Evolutionary conservation across 2,329 filamentous ascomycete genomes (phyloP).

Genomic region (Arthrinium phaeospermum): DNA sequence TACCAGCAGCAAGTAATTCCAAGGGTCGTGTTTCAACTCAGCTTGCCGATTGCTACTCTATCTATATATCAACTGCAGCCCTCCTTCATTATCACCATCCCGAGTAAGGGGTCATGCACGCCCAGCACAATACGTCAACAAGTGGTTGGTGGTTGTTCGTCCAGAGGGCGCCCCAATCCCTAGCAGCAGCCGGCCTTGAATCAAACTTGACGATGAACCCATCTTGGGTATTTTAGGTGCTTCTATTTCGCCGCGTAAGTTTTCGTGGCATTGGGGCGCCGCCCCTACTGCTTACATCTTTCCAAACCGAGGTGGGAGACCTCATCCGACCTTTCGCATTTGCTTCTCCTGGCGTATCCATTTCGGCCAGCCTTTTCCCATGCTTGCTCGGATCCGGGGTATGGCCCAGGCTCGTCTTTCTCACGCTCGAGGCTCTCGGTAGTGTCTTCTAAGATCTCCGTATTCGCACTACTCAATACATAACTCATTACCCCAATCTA

Average conservation of each 20-base stretch:
- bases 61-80: background rate
- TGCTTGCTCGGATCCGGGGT: background rate
- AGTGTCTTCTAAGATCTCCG: background rate
- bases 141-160: background rate
- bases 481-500: too few species aligned
- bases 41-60: conserved; percentile 3
- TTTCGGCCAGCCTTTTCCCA: background rate
- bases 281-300: background rate
- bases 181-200: background rate
- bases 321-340: background rate
- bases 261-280: background rate
- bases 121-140: background rate
- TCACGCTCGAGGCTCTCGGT: background rate
- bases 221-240: background rate
- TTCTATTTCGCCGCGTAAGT: background rate
- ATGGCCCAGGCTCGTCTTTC: background rate
- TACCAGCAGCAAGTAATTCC: background rate
- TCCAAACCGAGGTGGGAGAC: background rate
- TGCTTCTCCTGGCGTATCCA: background rate
- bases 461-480: background rate
- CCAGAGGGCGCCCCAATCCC: background rate
- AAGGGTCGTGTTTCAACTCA: conserved; percentile 10
- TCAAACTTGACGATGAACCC: background rate
- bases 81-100: background rate
- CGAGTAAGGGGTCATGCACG: background rate